phyloP scores from a whole-genome alignment of 495 filamentous ascomycete genomes.

The Podospora comata region DNA sequence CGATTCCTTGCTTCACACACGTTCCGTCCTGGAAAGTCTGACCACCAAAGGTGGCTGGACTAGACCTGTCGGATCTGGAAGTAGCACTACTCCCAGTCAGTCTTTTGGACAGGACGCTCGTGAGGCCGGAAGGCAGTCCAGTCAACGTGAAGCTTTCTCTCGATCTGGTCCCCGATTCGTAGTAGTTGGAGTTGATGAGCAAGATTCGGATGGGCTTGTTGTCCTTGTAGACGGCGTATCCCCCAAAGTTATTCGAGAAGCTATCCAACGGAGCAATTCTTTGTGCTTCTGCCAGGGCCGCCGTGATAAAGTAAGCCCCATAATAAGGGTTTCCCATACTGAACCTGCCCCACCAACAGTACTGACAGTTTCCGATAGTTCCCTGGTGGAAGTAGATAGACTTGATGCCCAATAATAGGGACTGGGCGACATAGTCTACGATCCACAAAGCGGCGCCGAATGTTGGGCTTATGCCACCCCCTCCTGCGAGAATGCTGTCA shows the following conservation, averaged over 20 bases:
- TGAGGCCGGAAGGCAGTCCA: constrained; percentile 34
- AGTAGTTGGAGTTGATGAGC: constrained; percentile 60
- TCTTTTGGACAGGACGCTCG: constrained; percentile 48
- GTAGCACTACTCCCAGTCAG: constrained; percentile 51
- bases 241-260: constrained; percentile 49
- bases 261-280: constrained; percentile 51
- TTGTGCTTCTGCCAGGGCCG: constrained; percentile 50
- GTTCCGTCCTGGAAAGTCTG: constrained; percentile 53
- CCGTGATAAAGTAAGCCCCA: constrained; percentile 54
- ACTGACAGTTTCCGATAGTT: constrained; percentile 59
- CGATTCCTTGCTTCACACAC: constrained; percentile 46
- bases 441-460: constrained; percentile 61
- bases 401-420: constrained; percentile 44
- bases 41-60: constrained; percentile 49
- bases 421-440: constrained; percentile 55
- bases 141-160: constrained; percentile 46
- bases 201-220: constrained; percentile 43
- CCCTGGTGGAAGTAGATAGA: constrained; percentile 61
- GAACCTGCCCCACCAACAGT: constrained; percentile 59
- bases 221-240: constrained; percentile 49
- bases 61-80: constrained; percentile 48
- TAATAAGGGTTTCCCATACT: constrained; percentile 57
- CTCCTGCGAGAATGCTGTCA: neutral
- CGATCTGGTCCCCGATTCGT: constrained; percentile 43
- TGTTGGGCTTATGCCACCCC: constrained; percentile 53